Base-by-base conservation (phyloP, 176 grass and related monocot species). In the Aegilops sharonensis region DNA sequence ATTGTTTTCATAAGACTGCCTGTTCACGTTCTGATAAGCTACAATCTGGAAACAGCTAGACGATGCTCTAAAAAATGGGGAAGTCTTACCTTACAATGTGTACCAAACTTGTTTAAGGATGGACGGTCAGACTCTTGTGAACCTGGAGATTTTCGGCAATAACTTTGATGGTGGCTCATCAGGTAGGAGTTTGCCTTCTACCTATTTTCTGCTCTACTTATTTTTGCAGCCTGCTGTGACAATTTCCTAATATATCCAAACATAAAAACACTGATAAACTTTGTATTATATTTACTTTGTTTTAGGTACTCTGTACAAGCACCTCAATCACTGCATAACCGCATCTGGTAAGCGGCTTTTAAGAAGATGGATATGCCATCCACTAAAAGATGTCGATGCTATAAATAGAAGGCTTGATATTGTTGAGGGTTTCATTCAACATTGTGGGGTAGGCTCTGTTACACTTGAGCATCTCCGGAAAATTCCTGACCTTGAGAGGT, bases 121-220 rank as follows among this genome's bases (percentile, higher is more conserved):
- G 96, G 93, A 95, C 76, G 96, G 96, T 47, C 96, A 98, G 71
- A 95, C 96, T 62, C 96, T 98, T 56, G 86, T 95, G 67, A 98
- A 98, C 91, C 96, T 98, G 78, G 96, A 98, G 85, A 92, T 98
- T 84, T 98, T 98, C 87, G 86, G 75, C 75, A 98, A 98, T 72
- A 98, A 75, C 83, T 84, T 84, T 83, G 93, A 98, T 81, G 93
- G 93, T 30, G 88, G 96, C 36, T 83, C 88, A 83, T 89, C 96
- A 89, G 96, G 93, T 94, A 89, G 27, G 68, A 60, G 35, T 66
- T 24, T 10, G 32, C 69, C 20, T 78, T 86, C 70, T 57, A 65
- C 73, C 59, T 64, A 62, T 8, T 8, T 78, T 34, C 12, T 68
- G 20, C 37, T 67, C 84, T 77, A 56, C 6, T 72, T 59, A 24